Evolutionary conservation across 768 basidiomycete species (phyloP), one percentile per base, ranked within the genome.

Genomic region (Termitomyces heimii): DNA sequence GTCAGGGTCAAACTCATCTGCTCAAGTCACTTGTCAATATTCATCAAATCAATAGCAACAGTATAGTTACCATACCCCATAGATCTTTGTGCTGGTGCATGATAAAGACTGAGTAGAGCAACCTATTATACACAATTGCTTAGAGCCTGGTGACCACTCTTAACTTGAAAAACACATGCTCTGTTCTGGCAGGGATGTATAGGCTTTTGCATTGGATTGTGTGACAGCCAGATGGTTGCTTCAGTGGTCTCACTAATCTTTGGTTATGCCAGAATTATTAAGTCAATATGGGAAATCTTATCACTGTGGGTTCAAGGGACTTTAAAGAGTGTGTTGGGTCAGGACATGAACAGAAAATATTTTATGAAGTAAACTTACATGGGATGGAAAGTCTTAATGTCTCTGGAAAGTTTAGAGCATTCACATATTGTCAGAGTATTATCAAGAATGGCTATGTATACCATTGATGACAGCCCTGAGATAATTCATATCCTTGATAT

Each of bases 391-490:
- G 57, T 35, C 83, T 74, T 55, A 84, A 66, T 0, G 82, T 82
- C 64, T 85, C 84, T 76, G 24, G 1, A 2, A 10, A 22, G n/a
- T 20, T 22, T 22, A 24, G 22, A 49, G 32, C 47, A 45, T 26
- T 32, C n/a, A 22, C 5, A 18, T 55, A 8, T 5, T 24, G 12
- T 37, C 20, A 13, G 46, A 26, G 13, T 20, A 18, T 24, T 32
- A 4, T 34, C 8, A 29, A 13, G 2, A 49, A 16, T 8, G 8
- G 2, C 16, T 5, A 6, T n/a, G 46, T 65, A n/a, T 42, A 84
- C 84, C 85, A 60, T 87, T 86, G 48, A 87, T 78, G 28, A 87
- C 81, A 1, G 85, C 85, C 28, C 82, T 73, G n/a, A 86, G 67
- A 57, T 80, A 86, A 64, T 82, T 85, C 81, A 86, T 82, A 4